A percentile compares a stretch with the other conserved stretches of the same genome.
These are phyloP conservation scores for Xylariaceae sp. DNA, from an alignment of 2,329 filamentous ascomycete genomes.

Conservation along the genomic window DNA sequence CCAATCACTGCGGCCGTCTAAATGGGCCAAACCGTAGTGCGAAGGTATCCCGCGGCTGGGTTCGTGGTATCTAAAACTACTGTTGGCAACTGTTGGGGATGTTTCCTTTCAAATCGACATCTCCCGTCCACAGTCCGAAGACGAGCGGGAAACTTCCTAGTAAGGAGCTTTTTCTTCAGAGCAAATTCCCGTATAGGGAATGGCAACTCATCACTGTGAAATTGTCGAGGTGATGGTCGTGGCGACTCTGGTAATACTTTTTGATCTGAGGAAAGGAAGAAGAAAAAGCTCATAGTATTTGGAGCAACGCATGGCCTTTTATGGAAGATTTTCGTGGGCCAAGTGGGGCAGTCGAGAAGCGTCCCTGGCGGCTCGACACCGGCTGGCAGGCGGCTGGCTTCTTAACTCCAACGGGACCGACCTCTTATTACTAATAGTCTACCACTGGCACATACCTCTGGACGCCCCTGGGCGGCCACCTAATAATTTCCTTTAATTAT, in stretches of 20 bases:
- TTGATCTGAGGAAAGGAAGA: constrained; percentile 54
- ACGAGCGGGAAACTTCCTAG: constrained; percentile 59
- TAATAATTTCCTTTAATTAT: not conserved
- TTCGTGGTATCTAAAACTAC: too few relatives aligned
- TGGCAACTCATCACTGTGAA: constrained; percentile 61
- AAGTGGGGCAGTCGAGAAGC: constrained; percentile 2
- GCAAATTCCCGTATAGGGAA: constrained; percentile 46
- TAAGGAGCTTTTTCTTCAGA: constrained; percentile 58
- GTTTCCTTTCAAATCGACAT: constrained; percentile 61
- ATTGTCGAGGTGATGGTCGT: constrained; percentile 56
- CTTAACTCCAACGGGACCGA: too few relatives aligned
- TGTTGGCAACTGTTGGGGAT: constrained; percentile 14
- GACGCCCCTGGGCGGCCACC: too few relatives aligned
- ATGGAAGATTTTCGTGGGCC: constrained; percentile 1
- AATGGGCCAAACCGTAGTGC: not conserved
- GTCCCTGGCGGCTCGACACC: not conserved
- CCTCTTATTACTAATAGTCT: too few relatives aligned
- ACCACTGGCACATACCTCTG: too few relatives aligned
- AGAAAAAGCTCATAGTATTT: constrained; percentile 28
- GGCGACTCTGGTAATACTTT: constrained; percentile 59
- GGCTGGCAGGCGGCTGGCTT: too few relatives aligned
- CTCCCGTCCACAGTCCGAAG: constrained; percentile 47
- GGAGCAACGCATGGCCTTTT: constrained; percentile 25
- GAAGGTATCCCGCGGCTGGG: not conserved
- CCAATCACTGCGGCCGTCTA: not conserved